Evolutionary conservation across 768 basidiomycete species (phyloP).

Genomic region (Tremella fuciformis): DNA sequence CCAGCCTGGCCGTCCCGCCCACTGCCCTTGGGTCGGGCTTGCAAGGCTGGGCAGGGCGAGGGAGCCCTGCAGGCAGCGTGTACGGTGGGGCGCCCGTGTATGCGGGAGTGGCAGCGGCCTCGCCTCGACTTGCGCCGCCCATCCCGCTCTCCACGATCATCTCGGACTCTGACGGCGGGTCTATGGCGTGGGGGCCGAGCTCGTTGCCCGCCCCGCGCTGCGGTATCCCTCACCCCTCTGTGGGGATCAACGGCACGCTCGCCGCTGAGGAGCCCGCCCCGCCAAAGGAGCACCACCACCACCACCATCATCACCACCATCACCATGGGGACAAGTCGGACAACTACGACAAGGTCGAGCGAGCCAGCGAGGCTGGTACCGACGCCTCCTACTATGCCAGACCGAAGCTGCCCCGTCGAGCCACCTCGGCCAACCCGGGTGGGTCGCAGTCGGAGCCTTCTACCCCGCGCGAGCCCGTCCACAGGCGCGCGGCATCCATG

Average conservation of each 20-base stretch:
- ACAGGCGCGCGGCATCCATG: neutral
- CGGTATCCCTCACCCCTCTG: neutral
- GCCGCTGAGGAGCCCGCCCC: neutral
- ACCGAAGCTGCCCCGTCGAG: constrained; percentile 1
- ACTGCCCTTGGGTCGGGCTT: neutral
- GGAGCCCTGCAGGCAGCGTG: neutral
- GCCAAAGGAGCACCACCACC: constrained; percentile 7
- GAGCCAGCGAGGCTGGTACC: constrained; percentile 4
- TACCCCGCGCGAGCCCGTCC: neutral
- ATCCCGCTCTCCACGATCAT: neutral
- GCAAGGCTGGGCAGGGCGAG: constrained; percentile 1
- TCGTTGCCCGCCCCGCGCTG: constrained; percentile 31
- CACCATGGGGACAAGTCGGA: constrained; percentile 1
- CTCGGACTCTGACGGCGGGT: neutral
- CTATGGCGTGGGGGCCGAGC: constrained; percentile 11
- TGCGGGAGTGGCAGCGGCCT: neutral
- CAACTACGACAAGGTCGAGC: neutral
- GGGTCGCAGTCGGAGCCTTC: neutral
- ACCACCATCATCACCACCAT: constrained; percentile 18
- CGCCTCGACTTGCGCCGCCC: neutral
- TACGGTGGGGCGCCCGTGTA: constrained; percentile 17
- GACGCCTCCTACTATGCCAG: constrained; percentile 26
- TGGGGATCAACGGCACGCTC: neutral
- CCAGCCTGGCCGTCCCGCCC: neutral
- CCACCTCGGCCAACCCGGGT: neutral